Percentiles rank a stretch among this genome's conserved stretches.
Conservation (phyloP, 495 filamentous ascomycete genomes). For the Aspergillus indologenus region DNA sequence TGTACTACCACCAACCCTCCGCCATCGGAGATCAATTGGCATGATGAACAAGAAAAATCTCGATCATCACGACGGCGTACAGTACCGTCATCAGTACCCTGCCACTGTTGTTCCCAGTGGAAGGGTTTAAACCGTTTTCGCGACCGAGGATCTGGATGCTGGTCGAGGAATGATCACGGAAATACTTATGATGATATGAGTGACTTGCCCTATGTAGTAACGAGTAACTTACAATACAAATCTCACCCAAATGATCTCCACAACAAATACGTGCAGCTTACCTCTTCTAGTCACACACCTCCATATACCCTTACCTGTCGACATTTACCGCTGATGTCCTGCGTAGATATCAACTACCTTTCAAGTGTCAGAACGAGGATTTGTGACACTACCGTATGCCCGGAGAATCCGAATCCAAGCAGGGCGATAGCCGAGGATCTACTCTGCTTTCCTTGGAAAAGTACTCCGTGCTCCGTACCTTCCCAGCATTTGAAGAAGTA, state of each 20-base stretch:
- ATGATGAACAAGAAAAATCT: not conserved
- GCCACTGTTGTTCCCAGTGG: conserved; percentile 2
- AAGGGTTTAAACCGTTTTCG: conserved; percentile 14
- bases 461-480: no score
- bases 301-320: no score
- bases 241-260: no score
- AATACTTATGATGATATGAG: no score
- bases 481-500: not conserved
- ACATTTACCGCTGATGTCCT: no score
- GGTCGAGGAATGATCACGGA: not conserved
- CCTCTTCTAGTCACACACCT: not conserved
- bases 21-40: not conserved
- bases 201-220: no score
- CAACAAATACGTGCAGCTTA: not conserved
- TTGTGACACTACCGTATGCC: no score
- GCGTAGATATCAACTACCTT: no score
- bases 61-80: not conserved
- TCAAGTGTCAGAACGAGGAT: no score
- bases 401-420: not conserved
- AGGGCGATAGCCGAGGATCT: not conserved
- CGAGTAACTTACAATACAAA: no score
- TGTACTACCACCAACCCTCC: not conserved
- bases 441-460: no score
- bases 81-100: no score
- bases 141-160: conserved; percentile 6